Evolutionary conservation across 202 grass and related monocot species (phyloP), one percentile per base, ranked within the genome.

Genomic region (Digitaria exilis): DNA sequence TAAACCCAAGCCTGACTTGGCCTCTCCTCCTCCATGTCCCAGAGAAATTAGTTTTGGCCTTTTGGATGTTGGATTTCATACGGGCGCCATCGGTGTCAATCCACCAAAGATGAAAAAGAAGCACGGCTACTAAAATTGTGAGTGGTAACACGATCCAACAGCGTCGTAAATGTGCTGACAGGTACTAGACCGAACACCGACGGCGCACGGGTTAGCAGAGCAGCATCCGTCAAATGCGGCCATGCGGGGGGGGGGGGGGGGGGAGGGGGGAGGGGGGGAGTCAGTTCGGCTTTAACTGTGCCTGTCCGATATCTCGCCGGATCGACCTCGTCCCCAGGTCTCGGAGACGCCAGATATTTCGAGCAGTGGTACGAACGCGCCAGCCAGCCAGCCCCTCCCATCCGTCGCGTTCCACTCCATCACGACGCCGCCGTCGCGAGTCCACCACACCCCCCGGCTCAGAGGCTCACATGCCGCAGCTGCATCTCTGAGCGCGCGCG

Each of bases 281-380:
- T 66, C 56, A 8, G 1, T 44, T 41, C 4, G 29, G 57, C 28
- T 11, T 45, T 26, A 37, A 60, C 68, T 17, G 9, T 17, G 9
- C 22, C 30, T 28, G 65, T 14, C 49, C 16, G 34, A 8, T 26
- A 50, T 37, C 43, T 49, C 28, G 2, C 3, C 30, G 19, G 22
- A 26, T 4, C 29, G 78, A 42, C 9, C 51, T 63, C 25, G 58
- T 26, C 65, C 51, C 51, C 19, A 21, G 5, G 42, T 29, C 32
- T 19, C 6, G 18, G 54, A 67, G 73, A 19, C 51, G 7, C 79
- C 52, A 71, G 65, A 86, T 82, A 86, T 89, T 89, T 85, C 49
- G 28, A 14, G 39, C 24, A 22, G 9, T 39, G 1, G 66, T 56
- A 73, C 45, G 16, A 58, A 10, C 14, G 77, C 60, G 30, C 10